phyloP scores from a whole-genome alignment of 257 asterid species.

The Capsicum pubescens region DNA sequence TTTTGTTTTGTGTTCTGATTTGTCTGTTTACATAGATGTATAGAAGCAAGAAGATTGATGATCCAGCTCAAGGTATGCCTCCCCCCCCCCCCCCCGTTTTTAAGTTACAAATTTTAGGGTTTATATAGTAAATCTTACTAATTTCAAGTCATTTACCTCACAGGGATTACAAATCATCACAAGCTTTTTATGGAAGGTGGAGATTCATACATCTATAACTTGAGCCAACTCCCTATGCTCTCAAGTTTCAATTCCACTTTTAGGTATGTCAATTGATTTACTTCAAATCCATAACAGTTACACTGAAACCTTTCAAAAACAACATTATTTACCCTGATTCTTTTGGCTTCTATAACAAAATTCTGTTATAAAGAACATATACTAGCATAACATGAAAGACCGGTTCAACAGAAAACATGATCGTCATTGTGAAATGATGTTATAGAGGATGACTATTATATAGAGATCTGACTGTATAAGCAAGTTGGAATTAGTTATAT shows the following conservation, averaged over 20 bases:
- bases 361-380: too few species aligned
- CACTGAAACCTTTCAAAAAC: background rate
- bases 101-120: constrained; percentile 38
- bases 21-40: constrained; percentile 57
- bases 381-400: background rate
- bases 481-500: background rate
- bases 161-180: constrained; percentile 51
- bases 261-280: constrained; percentile 44
- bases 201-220: constrained; percentile 65
- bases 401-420: background rate
- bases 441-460: background rate
- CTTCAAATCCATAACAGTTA: background rate
- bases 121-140: background rate
- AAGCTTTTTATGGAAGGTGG: constrained; percentile 56
- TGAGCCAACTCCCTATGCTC: constrained; percentile 64
- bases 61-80: constrained; percentile 56
- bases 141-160: background rate
- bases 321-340: background rate
- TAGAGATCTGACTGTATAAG: background rate
- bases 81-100: background rate
- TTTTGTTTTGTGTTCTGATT: constrained; percentile 10
- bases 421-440: background rate
- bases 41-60: constrained; percentile 79
- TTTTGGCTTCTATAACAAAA: background rate
- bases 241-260: constrained; percentile 36